Percentiles rank a stretch among this genome's conserved stretches.
Conservation (phyloP, 2,329 filamentous ascomycete species). For the Curvularia verruculosa region DNA sequence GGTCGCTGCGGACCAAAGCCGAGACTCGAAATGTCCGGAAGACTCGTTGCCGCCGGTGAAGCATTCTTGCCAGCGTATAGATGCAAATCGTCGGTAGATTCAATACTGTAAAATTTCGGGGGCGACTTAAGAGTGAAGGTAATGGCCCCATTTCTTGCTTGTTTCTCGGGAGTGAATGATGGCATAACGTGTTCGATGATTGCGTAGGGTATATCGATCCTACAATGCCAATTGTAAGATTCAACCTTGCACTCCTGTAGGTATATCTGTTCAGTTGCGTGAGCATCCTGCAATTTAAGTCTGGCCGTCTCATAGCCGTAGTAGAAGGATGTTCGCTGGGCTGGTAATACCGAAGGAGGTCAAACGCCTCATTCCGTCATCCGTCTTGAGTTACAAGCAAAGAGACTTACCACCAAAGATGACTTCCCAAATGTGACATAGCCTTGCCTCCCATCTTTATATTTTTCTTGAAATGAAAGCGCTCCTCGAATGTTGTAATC, state of each 20-base stretch:
- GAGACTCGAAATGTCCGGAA: constrained; percentile 5
- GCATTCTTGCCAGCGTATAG: constrained; percentile 22
- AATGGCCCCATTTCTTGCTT: constrained; percentile 28
- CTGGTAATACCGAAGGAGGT: not conserved
- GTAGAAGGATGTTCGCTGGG: not conserved
- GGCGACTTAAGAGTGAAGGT: constrained; percentile 48
- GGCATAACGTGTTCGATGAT: constrained; percentile 48
- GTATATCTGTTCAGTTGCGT: constrained; percentile 11
- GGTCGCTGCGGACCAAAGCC: constrained; percentile 9
- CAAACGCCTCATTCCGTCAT: not conserved
- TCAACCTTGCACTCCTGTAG: constrained; percentile 11
- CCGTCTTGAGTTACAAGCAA: not conserved
- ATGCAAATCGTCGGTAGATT: constrained; percentile 26
- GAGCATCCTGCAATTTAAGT: not conserved
- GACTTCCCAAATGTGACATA: constrained; percentile 46
- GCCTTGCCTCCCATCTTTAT: constrained; percentile 50
- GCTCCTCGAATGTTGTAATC: constrained; percentile 41
- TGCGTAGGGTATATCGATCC: constrained; percentile 54
- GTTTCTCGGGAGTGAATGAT: constrained; percentile 28
- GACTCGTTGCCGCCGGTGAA: not conserved
- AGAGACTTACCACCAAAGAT: constrained; percentile 28
- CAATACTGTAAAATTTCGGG: constrained; percentile 49
- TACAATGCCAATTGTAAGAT: constrained; percentile 29
- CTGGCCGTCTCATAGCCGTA: not conserved
- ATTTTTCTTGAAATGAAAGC: constrained; percentile 52